These are phyloP conservation scores for Theobroma cacao DNA, from an alignment of 345 rosid species.

Conservation along the genomic window DNA sequence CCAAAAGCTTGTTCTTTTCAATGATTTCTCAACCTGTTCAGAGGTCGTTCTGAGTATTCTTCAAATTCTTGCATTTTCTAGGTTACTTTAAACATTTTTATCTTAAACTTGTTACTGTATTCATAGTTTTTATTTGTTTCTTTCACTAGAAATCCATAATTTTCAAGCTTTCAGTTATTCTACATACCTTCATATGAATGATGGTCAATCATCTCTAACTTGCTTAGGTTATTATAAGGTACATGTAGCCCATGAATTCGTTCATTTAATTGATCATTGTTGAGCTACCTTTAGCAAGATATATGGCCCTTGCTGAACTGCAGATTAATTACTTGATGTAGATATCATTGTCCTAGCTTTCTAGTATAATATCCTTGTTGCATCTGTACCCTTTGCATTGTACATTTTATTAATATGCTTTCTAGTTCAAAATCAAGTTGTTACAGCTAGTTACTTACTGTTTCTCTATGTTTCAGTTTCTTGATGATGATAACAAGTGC, in stretches of 20 bases:
- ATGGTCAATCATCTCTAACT: not conserved
- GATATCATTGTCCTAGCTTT: not conserved
- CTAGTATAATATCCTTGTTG: not conserved
- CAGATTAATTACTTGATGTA: not conserved
- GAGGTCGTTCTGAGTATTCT: not conserved
- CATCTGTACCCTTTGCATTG: not conserved
- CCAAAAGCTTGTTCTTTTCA: not conserved
- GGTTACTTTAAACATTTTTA: not conserved
- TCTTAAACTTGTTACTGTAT: not conserved
- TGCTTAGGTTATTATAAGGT: not conserved
- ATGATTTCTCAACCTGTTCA: not conserved
- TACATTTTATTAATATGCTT: not conserved
- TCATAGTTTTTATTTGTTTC: not conserved
- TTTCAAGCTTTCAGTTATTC: not conserved
- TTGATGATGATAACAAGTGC: slow-evolving; percentile 75
- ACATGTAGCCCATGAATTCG: not conserved
- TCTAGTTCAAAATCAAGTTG: not conserved
- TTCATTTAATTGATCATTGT: not conserved
- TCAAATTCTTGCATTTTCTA: not conserved
- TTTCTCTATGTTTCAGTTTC: slow-evolving; percentile 38
- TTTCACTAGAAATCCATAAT: not conserved
- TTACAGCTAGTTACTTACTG: too few relatives aligned
- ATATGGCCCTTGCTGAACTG: not conserved
- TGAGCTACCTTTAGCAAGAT: not conserved
- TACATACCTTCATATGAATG: not conserved